Evolutionary conservation across 441 rosid genomes (phyloP), one percentile per base, ranked within the genome.

Genomic region (Pelargonium cotyledonis): DNA sequence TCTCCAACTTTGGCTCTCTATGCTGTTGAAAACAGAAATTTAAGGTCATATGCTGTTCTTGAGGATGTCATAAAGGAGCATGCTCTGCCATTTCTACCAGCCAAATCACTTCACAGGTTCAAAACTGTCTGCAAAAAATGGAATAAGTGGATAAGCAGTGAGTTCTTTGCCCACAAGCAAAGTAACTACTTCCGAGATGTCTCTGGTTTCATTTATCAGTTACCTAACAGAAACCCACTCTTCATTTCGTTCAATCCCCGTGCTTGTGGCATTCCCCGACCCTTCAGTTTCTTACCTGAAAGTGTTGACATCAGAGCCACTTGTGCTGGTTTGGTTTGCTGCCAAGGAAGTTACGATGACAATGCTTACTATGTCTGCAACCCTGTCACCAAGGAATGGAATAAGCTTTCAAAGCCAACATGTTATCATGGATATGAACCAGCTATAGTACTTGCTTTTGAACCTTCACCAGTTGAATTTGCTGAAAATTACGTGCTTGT

Each of bases 261-360:
- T 31, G 61, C 83, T 29, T 82, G 65, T 53, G 80, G 85, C 55
- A 35, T 84, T 65, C 80, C 82, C 5, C 62, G 65, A 9, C 76
- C 80, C 41, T 72, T 72, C 67, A 65, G 80, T 3, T 84, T 84
- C 76, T 67, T 84, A 51, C 88, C 88, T 1, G 78, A 72, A 62
- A 35, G 0, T 5, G 73, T 80, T 51, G 65, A 57, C 1, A 66
- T 82, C 55, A 67, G 79, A 76, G 46, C 76, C 66, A 70, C 81
- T 6, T 73, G 78, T 76, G 76, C 74, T 51, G 88, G 86, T 8
- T 70, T 84, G 60, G 71, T 82, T 6, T 80, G 85, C 73, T 82
- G 83, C 76, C 79, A 68, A 63, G 70, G 81, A 65, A n/a, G 44
- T 18, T 0, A 1, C 38, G 77, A 35, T 10, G 62, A 65, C 12